Evolutionary conservation across 2,329 filamentous ascomycete species (phyloP).

Genomic region (Trichoderma oligosporum): DNA sequence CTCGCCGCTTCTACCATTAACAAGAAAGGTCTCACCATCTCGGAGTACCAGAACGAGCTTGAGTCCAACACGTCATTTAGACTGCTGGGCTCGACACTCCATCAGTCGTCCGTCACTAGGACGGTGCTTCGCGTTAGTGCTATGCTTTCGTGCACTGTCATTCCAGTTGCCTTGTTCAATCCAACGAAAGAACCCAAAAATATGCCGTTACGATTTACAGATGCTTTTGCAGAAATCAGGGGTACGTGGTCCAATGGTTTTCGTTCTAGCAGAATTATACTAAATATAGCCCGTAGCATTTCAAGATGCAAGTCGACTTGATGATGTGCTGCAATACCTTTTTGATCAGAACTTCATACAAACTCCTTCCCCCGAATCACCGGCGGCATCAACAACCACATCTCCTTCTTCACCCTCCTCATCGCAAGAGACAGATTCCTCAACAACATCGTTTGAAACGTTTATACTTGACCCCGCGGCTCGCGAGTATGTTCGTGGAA

Average conservation of each 20-base stretch:
- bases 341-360: conserved; percentile 28
- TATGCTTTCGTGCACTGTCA: conserved; percentile 26
- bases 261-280: background rate
- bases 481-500: conserved; percentile 24
- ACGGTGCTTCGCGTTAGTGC: conserved; percentile 26
- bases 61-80: conserved; percentile 18
- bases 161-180: conserved; percentile 25
- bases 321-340: conserved; percentile 26
- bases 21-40: conserved; percentile 21
- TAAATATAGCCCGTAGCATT: conserved; percentile 20
- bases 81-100: conserved; percentile 24
- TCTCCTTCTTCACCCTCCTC: conserved; percentile 22
- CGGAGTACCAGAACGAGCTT: conserved; percentile 21
- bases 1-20: conserved; percentile 25
- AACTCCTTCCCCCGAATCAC: conserved; percentile 21
- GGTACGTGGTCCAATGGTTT: conserved; percentile 1
- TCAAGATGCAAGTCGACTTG: conserved; percentile 23
- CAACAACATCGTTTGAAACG: conserved; percentile 21
- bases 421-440: conserved; percentile 20
- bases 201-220: conserved; percentile 20
- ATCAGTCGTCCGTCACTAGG: conserved; percentile 26
- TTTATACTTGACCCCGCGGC: conserved; percentile 27
- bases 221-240: conserved; percentile 22
- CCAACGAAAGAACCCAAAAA: conserved; percentile 15
- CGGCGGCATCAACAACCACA: conserved; percentile 20